Base-by-base conservation (phyloP, 2,329 filamentous ascomycete genomes). In the Penicillium sp. region DNA sequence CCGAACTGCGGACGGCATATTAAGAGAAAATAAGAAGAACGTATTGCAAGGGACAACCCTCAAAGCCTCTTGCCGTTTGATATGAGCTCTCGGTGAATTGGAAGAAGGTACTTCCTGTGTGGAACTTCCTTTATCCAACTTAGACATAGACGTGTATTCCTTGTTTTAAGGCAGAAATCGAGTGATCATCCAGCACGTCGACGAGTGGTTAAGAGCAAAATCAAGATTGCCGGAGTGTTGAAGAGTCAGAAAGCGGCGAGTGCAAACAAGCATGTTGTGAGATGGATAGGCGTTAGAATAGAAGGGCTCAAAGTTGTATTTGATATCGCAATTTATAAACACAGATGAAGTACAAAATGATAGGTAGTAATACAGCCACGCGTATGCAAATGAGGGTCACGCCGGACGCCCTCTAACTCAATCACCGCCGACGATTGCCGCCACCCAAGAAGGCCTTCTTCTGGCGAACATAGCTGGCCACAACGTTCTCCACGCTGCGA, bases 401-500 rank as follows among this genome's bases (percentile, higher is more conserved):
- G 37, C 55, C 55, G 35, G 55, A 57, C 55, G 49, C 50, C 55
- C 49, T 57, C 35, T 54, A 57, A 57, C 27, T 54, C 50, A 52
- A 64, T 67, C 57, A 66, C 54, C 63, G 60, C 56, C 61, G 55
- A 35, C 50, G 55, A 31, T 53, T 47, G 37, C 55, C 67, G 56
- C 66, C 61, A 54, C 67, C 73, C 72, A 58, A 73, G 74, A 63
- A 82, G 43, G 75, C 78, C 57, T 77, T 75, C 69, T 81, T 81
- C 68, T 81, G 75, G 70, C 81, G 80, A 68, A 85, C 75, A 71
- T 88, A 92, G 64, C 84, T 82, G 67, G 82, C 79, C 57, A 96
- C 91, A 69, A 93, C 81, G 65, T 89, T 86, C 74, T 95, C 90
- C 63, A 96, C 90, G 69, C 86, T 91, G 61, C 92, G 90, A 78